These are phyloP conservation scores for Chalciporus sp. DNA, from an alignment of 1,284 basidiomycete genomes.

Conservation along the genomic window DNA sequence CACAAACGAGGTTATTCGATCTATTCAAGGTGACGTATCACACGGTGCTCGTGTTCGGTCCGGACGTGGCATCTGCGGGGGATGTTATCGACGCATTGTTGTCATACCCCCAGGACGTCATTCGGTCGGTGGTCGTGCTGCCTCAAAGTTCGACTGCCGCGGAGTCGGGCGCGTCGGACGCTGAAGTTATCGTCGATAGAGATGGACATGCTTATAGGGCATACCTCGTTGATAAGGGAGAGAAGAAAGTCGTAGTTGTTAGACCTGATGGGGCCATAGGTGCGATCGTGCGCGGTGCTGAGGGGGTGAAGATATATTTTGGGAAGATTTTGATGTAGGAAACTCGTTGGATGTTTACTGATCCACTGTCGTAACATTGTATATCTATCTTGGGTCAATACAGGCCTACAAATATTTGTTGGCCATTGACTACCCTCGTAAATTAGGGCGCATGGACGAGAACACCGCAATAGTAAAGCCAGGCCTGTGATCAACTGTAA, in stretches of 20 bases:
- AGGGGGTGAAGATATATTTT: slow-evolving; percentile 37
- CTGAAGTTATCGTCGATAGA: slow-evolving; percentile 15
- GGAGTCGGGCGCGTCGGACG: neutral
- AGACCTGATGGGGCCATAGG: slow-evolving; percentile 43
- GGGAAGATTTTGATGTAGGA: slow-evolving; percentile 12
- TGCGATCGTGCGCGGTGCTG: slow-evolving; percentile 31
- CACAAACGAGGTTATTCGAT: slow-evolving; percentile 26
- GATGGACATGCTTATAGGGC: slow-evolving; percentile 25
- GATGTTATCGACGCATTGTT: slow-evolving; percentile 11
- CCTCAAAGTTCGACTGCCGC: slow-evolving; percentile 3
- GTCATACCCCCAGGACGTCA: neutral
- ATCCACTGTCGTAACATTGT: neutral
- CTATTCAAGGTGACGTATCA: slow-evolving; percentile 24
- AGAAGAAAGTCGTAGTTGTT: slow-evolving; percentile 28
- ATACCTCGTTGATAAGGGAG: slow-evolving; percentile 19
- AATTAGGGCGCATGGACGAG: too few species aligned
- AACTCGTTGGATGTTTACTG: too few species aligned
- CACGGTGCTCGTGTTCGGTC: slow-evolving; percentile 29
- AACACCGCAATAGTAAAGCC: too few species aligned
- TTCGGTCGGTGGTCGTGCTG: slow-evolving; percentile 17
- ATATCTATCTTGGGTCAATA: too few species aligned
- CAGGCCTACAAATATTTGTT: too few species aligned
- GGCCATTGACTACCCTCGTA: too few species aligned
- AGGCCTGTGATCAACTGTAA: too few species aligned
- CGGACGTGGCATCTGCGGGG: slow-evolving; percentile 1